A percentile compares a stretch with the other conserved stretches of the same genome.
Evolutionary conservation across 148 eudicot genomes (phyloP).

Genomic region (Heliosperma pusillum): DNA sequence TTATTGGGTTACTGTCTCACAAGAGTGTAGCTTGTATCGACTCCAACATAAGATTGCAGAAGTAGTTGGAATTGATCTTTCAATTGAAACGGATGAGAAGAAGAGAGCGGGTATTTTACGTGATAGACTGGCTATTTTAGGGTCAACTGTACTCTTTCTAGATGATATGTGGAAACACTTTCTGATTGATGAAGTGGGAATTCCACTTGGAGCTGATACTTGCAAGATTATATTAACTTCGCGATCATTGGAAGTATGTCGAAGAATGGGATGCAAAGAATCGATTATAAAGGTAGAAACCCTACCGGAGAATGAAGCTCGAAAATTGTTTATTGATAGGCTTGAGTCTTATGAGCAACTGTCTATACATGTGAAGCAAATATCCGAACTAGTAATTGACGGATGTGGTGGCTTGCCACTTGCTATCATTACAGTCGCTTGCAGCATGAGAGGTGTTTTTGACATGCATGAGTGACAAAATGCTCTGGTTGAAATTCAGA

Average conservation of each 20-base stretch:
- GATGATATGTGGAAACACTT: constrained; percentile 23
- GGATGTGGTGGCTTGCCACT: constrained; percentile 22
- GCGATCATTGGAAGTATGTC: constrained; percentile 17
- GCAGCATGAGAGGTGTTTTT: constrained; percentile 14
- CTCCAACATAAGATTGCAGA: constrained; percentile 6
- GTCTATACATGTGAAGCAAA: not conserved
- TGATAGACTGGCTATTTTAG: not conserved
- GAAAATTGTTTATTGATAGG: not conserved
- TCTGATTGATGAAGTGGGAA: not conserved
- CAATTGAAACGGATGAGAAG: not conserved
- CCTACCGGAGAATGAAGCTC: not conserved
- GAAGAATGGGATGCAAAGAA: constrained; percentile 21
- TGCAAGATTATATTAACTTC: constrained; percentile 12
- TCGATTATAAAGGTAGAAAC: not conserved
- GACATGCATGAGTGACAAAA: constrained; percentile 16
- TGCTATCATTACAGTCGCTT: constrained; percentile 19
- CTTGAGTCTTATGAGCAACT: constrained; percentile 6
- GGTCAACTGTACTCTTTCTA: constrained; percentile 1
- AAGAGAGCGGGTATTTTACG: constrained; percentile 10
- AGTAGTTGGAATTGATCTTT: not conserved
- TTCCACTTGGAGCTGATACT: constrained; percentile 9
- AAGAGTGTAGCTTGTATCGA: not conserved
- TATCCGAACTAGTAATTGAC: not conserved
- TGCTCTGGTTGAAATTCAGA: constrained; percentile 13
- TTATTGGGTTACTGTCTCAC: constrained; percentile 15